Evolutionary conservation across 179 eudicot species (phyloP).

Genomic region (Beta lomatogona): DNA sequence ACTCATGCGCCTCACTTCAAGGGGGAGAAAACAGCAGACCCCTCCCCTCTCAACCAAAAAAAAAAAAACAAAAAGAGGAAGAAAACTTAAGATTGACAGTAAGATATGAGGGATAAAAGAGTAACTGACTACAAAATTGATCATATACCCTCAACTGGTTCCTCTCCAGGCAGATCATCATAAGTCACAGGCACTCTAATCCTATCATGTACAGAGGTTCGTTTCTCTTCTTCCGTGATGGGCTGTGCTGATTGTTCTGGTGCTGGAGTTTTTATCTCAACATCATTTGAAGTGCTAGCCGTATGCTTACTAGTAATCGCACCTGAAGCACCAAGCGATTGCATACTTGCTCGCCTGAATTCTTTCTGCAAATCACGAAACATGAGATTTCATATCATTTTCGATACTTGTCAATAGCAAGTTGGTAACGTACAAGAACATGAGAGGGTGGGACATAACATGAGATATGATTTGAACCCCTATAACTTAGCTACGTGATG

Average conservation of each 20-base stretch:
- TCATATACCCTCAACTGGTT: not conserved
- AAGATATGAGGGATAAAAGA: too few species aligned
- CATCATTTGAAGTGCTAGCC: not conserved
- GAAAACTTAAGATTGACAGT: too few species aligned
- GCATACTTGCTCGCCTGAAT: conserved; percentile 42
- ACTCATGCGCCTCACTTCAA: too few species aligned
- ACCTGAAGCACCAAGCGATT: conserved; percentile 2
- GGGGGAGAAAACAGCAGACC: too few species aligned
- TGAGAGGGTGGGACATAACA: not conserved
- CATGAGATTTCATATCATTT: not conserved
- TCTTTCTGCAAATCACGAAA: conserved; percentile 54
- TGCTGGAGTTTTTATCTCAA: not conserved
- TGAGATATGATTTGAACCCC: too few species aligned
- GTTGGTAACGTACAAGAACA: not conserved
- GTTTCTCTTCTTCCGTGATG: not conserved
- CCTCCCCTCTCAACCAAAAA: too few species aligned
- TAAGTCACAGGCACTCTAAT: conserved; percentile 17
- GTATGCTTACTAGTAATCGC: conserved; percentile 12
- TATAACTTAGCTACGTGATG: too few species aligned
- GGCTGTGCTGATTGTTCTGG: conserved; percentile 5
- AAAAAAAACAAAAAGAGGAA: too few species aligned
- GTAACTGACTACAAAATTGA: not conserved
- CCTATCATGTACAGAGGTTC: conserved; percentile 12
- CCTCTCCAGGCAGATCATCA: conserved; percentile 15
- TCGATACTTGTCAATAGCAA: not conserved